Base-by-base conservation (phyloP, 306 rosid species). In the Glycine soja region DNA sequence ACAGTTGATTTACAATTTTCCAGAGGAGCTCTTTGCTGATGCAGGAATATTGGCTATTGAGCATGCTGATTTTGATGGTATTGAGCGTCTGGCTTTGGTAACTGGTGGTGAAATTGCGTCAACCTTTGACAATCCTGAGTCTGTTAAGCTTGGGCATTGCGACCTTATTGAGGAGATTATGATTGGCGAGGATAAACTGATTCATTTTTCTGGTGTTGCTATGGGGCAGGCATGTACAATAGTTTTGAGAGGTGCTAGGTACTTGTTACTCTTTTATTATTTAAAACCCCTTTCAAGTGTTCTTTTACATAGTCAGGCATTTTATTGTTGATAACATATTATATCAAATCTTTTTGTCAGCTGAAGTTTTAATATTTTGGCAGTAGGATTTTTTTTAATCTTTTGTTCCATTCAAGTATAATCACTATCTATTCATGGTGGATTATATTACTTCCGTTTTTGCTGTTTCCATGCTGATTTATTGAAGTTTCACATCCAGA, bases 51-150 rank as follows among this genome's bases (percentile, higher is more conserved):
- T 95, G 59, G 97, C 99, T 4, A 96, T 96, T 88, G 97, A 96
- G 91, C 98, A 96, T 86, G 99, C 99, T 84, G 99, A 93, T 90
- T 93, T 96, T 83, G 99, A 92, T 86, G 99, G 97, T 78, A 90
- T 93, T 71, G 99, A 93, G 87, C 97, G 94, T 36, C 80, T 93
- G 84, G 98, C 92, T 36, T 80, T 96, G 68, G 99, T 96, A 53
- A 92, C 98, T 78, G 98, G 97, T 57, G 99, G 97, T 81, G 97
- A 96, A 65, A 96, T 96, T 88, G 98, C 97, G 10, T 93, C 98
- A 65, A 90, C 99, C 13, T 96, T 93, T 82, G 98, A 96, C 90
- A 96, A 93, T 67, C 98, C 98, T 0, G 98, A 93, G 83, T 96
- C 99, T 15, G 97, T 96, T 50, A 93, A 90, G 90, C 96, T 93